A percentile compares a stretch with the other conserved stretches of the same genome.
phyloP scores from a whole-genome alignment of 495 filamentous ascomycete genomes.

The Neurospora sp. region DNA sequence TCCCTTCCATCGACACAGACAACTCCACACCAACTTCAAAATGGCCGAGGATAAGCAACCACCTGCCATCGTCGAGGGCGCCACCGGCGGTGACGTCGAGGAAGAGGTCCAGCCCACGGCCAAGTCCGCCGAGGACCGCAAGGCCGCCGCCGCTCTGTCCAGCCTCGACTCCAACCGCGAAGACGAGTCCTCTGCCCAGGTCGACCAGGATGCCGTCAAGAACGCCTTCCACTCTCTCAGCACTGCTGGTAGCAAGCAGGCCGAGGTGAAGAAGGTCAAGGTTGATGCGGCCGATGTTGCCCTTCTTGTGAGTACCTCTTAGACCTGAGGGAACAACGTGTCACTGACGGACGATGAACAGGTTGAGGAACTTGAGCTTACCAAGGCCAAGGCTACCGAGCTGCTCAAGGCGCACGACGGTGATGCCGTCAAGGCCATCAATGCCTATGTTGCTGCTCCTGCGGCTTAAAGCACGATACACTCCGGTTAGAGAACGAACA shows the following conservation, averaged over 20 bases:
- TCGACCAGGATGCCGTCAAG: slow-evolving; percentile 72
- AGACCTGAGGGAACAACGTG: neutral
- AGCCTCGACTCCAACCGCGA: slow-evolving; percentile 61
- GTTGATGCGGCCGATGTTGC: slow-evolving; percentile 36
- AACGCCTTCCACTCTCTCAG: slow-evolving; percentile 70
- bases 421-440: slow-evolving; percentile 60
- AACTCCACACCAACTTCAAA: neutral
- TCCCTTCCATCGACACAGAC: neutral
- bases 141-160: slow-evolving; percentile 77
- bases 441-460: slow-evolving; percentile 33
- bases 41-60: slow-evolving; percentile 57
- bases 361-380: slow-evolving; percentile 71
- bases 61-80: slow-evolving; percentile 44
- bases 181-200: slow-evolving; percentile 37
- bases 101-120: slow-evolving; percentile 53
- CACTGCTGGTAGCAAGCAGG: slow-evolving; percentile 21
- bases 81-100: slow-evolving; percentile 51
- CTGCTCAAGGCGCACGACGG: slow-evolving; percentile 72
- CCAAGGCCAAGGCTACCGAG: slow-evolving; percentile 74
- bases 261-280: slow-evolving; percentile 41
- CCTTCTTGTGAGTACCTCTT: slow-evolving; percentile 24
- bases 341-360: slow-evolving; percentile 21
- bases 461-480: neutral
- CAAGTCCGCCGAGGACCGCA: slow-evolving; percentile 73
- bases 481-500: neutral